A percentile compares a stretch with the other conserved stretches of the same genome.
phyloP scores from a whole-genome alignment of 805 yeast genomes.

The Sugiyamaella americana region DNA sequence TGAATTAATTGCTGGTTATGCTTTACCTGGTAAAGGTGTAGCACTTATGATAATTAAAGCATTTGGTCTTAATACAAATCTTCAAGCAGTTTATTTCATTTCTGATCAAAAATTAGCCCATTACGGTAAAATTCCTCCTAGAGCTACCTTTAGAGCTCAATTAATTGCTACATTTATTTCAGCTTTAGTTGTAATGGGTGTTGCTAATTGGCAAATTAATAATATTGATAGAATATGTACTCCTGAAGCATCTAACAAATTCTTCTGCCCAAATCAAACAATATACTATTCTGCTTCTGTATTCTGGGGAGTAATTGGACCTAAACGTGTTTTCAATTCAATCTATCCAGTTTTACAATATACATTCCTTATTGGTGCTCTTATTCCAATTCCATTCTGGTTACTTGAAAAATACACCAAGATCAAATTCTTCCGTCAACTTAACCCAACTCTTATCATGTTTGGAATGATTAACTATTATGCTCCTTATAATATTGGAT shows the following conservation, averaged over 20 bases:
- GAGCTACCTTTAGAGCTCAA: constrained; percentile 34
- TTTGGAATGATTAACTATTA: constrained; percentile 37
- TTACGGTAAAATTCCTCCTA: constrained; percentile 36
- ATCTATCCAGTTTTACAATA: constrained; percentile 23
- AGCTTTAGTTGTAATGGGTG: constrained; percentile 24
- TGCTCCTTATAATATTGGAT: constrained; percentile 26
- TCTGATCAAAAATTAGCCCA: constrained; percentile 46
- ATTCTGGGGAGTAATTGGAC: constrained; percentile 43
- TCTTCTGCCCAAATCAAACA: constrained; percentile 34
- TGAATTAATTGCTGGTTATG: constrained; percentile 59
- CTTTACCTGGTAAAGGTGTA: constrained; percentile 53
- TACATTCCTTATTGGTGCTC: constrained; percentile 23
- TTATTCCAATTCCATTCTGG: constrained; percentile 11
- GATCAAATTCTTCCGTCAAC: background rate
- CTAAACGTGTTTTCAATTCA: constrained; percentile 39
- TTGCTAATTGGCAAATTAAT: constrained; percentile 30
- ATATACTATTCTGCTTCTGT: constrained; percentile 48
- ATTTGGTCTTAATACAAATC: constrained; percentile 40
- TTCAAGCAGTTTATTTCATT: constrained; percentile 57
- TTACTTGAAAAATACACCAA: constrained; percentile 14
- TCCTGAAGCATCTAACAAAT: constrained; percentile 21
- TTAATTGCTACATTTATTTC: background rate
- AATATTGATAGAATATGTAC: constrained; percentile 28
- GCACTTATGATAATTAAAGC: constrained; percentile 54
- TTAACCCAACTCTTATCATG: constrained; percentile 13